A percentile compares a stretch with the other conserved stretches of the same genome.
Conservation (phyloP, 2,329 filamentous ascomycete genomes). For the Ascocoryne sarcoides region DNA sequence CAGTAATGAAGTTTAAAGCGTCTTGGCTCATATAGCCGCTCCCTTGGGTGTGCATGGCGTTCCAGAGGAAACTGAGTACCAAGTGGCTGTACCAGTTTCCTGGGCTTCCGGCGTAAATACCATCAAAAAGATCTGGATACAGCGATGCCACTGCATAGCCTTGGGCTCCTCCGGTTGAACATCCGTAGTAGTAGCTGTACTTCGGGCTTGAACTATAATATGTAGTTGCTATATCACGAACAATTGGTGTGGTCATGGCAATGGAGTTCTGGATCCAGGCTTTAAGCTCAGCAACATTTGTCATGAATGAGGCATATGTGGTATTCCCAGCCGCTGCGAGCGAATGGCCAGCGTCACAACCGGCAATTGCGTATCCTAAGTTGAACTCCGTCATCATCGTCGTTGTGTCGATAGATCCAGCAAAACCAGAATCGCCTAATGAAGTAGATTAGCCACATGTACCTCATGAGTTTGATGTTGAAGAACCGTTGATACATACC, state of each 20-base stretch:
- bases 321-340: conserved; percentile 2
- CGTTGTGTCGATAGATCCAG: conserved; percentile 4
- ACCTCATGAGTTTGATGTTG: not conserved
- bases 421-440: conserved; percentile 1
- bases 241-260: not conserved
- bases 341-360: conserved; percentile 1
- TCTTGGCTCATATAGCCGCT: conserved; percentile 5
- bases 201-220: conserved; percentile 29
- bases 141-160: conserved; percentile 34
- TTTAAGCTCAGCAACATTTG: conserved; percentile 5
- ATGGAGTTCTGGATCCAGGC: conserved; percentile 12
- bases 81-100: conserved; percentile 23
- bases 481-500: not conserved
- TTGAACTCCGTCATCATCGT: conserved; percentile 4
- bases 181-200: conserved; percentile 34
- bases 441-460: not conserved
- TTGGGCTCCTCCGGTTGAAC: conserved; percentile 35
- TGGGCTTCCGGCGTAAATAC: conserved; percentile 33
- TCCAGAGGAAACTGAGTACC: conserved; percentile 11
- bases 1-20: conserved; percentile 17
- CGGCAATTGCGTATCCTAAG: conserved; percentile 2
- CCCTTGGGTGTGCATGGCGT: conserved; percentile 9
- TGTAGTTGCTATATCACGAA: conserved; percentile 16
- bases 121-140: conserved; percentile 35
- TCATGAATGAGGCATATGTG: conserved; percentile 4